Base-by-base conservation (phyloP, 345 rosid species). In the Brassica juncea region DNA sequence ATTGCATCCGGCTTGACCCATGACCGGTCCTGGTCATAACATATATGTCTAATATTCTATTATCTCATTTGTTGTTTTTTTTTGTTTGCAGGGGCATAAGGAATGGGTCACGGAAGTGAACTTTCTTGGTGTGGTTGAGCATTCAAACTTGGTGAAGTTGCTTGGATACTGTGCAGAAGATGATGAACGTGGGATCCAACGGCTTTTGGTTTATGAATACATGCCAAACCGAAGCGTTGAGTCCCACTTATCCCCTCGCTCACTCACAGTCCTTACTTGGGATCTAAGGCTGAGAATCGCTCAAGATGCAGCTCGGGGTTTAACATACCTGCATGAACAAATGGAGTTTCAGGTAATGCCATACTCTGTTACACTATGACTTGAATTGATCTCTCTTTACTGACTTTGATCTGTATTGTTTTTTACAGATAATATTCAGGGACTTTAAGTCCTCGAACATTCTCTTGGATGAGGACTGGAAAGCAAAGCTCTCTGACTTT, bases 31-130 rank as follows among this genome's bases (percentile, higher is more conserved):
- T 27, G 31, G 31, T 28, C 31, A 28, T 4, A 28, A 28, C 37
- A 3, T 4, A 25, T 11, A 0, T 9, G 59, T 30, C 54, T 80
- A 70, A 69, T 25, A 42, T 59, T 59, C 3, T 14, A 12, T 44
- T 0, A 28, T 66, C 70, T 70, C 27, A 25, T 30, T 25, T 68
- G 31, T 35, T 42, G 14, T 42, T 42, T 12, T 42, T 12, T 2
- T 49, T 44, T 82, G 19, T 77, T 57, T 80, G 54, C 88, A 94
- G 97, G 99, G 99, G 23, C 95, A 94, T 76, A 94, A 86, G 68
- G 92, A 92, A 75, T 94, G 97, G 97, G 88, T 91, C 79, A 94
- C 97, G 9, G 97, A 94, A 87, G 97, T 94, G 44, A 87, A 94
- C 85, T 77, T 94, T 16, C 97, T 94, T 1, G 97, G 99, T n/a